Evolutionary conservation across 1,284 basidiomycete species (phyloP).

Genomic region (Ustilago curta): DNA sequence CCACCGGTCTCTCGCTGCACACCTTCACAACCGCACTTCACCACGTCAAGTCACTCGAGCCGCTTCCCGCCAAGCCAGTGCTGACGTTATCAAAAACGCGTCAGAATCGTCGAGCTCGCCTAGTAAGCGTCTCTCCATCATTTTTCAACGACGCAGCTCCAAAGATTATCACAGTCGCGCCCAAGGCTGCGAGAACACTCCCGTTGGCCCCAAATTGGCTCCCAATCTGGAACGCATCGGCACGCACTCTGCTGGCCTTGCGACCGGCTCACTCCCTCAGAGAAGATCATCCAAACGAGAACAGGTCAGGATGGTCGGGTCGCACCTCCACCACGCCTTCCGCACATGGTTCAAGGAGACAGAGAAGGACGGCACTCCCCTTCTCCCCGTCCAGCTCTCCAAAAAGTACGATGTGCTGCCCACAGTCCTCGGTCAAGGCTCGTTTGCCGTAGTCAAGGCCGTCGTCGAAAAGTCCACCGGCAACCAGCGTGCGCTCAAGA

Average conservation of each 20-base stretch:
- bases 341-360: conserved; percentile 65
- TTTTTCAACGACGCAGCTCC: conserved; percentile 20
- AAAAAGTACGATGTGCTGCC: conserved; percentile 62
- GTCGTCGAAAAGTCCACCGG: conserved; percentile 56
- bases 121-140: conserved; percentile 11
- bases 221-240: conserved; percentile 11
- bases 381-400: conserved; percentile 58
- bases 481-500: conserved; percentile 64
- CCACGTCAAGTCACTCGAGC: conserved; percentile 5
- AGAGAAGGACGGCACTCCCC: conserved; percentile 60
- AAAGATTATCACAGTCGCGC: conserved; percentile 7
- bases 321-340: conserved; percentile 61
- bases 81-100: background rate
- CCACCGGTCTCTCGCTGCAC: conserved; percentile 32
- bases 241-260: conserved; percentile 1
- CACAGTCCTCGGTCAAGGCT: conserved; percentile 61
- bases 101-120: conserved; percentile 15
- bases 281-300: conserved; percentile 35
- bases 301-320: conserved; percentile 60
- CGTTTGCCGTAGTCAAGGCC: conserved; percentile 65
- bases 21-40: conserved; percentile 21
- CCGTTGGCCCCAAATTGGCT: background rate
- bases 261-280: conserved; percentile 21
- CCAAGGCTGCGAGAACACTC: background rate
- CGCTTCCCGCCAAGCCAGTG: background rate